Evolutionary conservation across 1,139 yeast genomes (phyloP), one percentile per base, ranked within the genome.

Genomic region (Debaryomyces fabryi): DNA sequence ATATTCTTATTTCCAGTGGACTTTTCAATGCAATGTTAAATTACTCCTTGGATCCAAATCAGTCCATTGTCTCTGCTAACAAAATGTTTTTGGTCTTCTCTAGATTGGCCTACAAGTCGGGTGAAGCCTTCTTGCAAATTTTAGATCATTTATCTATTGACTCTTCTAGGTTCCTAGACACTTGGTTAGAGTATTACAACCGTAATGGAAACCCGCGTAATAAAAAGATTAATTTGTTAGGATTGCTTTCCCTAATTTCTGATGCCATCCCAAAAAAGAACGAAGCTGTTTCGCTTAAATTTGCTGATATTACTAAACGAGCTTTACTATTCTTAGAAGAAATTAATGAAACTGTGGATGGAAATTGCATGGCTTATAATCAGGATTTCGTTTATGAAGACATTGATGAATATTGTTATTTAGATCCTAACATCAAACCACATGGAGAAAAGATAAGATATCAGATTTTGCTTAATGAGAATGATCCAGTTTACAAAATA

Each of bases 281-380:
- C 67, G 45, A 45, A 16, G 18, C 56, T 8, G 58, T 59, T 60
- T 25, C 43, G n/a, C 18, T 38, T 21, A 49, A 48, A 56, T 50
- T 51, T 59, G 50, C 68, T 52, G 65, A 74, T 3, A 68, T 85
- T 16, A 64, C 85, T 6, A 75, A 83, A 21, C 67, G 82, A 30
- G 72, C 86, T 67, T 76, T 86, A 9, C 78, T 78, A 48, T 74
- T 87, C 52, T 63, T 88, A 46, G 97, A 90, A 58, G 96, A 90
- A 60, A 75, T 86, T 10, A 83, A 85, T 49, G 96, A 88, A 56
- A 65, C 73, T 6, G 67, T 59, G 12, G 69, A 71, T 13, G 92
- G 92, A 0, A 81, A 78, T 45, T 82, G 89, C 56, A 82, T 76
- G 44, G 79, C 75, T n/a, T 87, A 86, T 58, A 83, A 81, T 53